phyloP scores from a whole-genome alignment of 2,329 filamentous ascomycete genomes.

The Fusarium mexicanum region DNA sequence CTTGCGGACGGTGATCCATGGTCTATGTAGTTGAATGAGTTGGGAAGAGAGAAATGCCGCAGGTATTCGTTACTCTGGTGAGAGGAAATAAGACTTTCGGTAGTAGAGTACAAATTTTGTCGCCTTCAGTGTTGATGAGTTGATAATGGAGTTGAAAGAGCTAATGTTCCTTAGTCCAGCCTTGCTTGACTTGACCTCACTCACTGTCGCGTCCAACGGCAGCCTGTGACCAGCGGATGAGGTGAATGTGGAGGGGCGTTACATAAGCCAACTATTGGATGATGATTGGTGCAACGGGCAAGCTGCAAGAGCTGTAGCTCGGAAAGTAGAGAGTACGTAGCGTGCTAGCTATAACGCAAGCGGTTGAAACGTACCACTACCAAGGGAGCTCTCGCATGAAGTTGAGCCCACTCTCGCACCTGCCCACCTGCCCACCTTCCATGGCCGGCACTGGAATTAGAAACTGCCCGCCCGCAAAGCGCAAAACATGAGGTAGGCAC shows the following conservation, averaged over 20 bases:
- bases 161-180: conserved; percentile 22
- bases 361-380: conserved; percentile 10
- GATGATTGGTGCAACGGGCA: conserved; percentile 45
- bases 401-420: conserved; percentile 12
- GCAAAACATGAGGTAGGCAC: conserved; percentile 23
- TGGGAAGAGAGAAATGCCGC: neutral
- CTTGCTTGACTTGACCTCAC: conserved; percentile 36
- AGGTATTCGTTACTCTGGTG: neutral
- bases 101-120: neutral
- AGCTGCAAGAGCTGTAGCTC: conserved; percentile 34
- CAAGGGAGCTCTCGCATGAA: conserved; percentile 20
- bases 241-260: conserved; percentile 28
- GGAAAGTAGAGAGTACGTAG: conserved; percentile 8
- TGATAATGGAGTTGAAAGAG: conserved; percentile 26
- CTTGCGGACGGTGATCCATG: conserved; percentile 79
- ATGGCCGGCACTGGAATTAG: conserved; percentile 19
- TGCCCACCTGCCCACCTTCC: conserved; percentile 9
- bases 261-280: conserved; percentile 42
- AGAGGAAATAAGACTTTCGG: neutral
- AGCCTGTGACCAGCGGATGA: conserved; percentile 45
- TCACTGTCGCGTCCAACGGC: conserved; percentile 50
- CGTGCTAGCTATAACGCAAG: neutral
- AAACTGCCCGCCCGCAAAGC: conserved; percentile 13
- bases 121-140: conserved; percentile 9
- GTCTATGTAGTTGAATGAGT: conserved; percentile 29